Conservation (phyloP, 441 rosid genomes). For the Populus hybrid region DNA sequence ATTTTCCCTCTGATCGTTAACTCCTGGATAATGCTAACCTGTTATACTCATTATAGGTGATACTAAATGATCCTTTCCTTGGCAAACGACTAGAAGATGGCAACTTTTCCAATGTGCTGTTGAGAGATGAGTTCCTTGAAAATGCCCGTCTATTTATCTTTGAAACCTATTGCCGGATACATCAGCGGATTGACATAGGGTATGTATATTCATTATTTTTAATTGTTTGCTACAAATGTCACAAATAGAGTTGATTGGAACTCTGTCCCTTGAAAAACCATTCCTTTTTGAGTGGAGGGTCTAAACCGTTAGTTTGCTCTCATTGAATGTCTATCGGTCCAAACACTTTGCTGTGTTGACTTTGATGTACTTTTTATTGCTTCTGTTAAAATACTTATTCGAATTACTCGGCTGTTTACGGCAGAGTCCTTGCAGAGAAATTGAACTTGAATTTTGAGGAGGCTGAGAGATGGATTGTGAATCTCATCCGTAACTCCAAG, state of each 20-base stretch:
- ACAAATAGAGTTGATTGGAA: background rate
- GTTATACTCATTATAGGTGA: constrained; percentile 44
- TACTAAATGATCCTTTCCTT: constrained; percentile 94
- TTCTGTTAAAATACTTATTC: constrained; percentile 7
- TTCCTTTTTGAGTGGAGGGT: background rate
- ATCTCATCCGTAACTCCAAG: constrained; percentile 87
- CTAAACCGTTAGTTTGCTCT: background rate
- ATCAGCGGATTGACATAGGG: constrained; percentile 94
- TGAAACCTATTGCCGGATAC: constrained; percentile 94
- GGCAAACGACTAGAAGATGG: constrained; percentile 89
- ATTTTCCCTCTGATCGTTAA: background rate
- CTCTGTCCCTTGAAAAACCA: background rate
- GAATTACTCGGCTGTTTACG: constrained; percentile 5
- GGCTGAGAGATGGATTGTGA: too few species aligned
- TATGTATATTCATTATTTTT: constrained; percentile 27
- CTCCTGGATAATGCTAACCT: background rate
- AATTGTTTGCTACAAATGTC: background rate
- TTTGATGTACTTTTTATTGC: background rate
- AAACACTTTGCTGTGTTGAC: background rate
- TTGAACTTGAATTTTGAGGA: constrained; percentile 84
- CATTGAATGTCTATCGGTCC: background rate
- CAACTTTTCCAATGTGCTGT: constrained; percentile 64
- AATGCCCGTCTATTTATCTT: constrained; percentile 95
- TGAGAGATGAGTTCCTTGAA: constrained; percentile 95
- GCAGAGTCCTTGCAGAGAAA: constrained; percentile 91